Base-by-base conservation (phyloP, 129 eudicot genomes). In the Gnaphalium uliginosum region DNA sequence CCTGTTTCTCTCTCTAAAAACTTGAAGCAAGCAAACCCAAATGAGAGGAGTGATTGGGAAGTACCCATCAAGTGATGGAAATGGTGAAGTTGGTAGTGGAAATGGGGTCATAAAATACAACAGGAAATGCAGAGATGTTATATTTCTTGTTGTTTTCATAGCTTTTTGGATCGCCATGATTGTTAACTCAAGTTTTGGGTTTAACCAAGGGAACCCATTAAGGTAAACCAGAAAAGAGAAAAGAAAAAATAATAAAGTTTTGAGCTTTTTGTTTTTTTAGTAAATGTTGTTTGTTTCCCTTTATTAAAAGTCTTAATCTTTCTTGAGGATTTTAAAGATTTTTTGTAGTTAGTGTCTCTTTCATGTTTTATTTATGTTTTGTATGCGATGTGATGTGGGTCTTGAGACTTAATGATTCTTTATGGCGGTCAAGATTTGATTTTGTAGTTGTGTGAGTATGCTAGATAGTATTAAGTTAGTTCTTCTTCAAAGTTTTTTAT, bases 111-210 rank as follows among this genome's bases (percentile, higher is more conserved):
- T 89, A 29, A 94, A 88, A 76, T 81, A 81, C 86, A 89, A 94
- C 76, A 86, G 99, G 41, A 91, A 91, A 89, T 94, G 99, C 79
- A 89, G 96, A 81, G 99, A 94, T 84, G 69, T 94, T 70, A 93
- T 81, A 64, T 94, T 94, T 81, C 90, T 94, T 65, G 86, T 94
- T n/a, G 72, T 94, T 78, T 94, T 94, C 78, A 84, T 89, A 74
- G 93, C 86, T 62, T 91, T 94, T 76, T 94, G 99, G 97, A 86
- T 94, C 64, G 85, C 89, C 64, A 94, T 94, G 99, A 94, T 94
- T 90, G 99, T 94, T 29, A 94, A 94, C 77, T 91, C 97, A 18
- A 90, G 97, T 82, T 91, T 94, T 63, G 97, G 92, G 69, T 90
- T 91, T 81, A 91, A 89, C 86, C 96, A 87, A 81, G 99, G 99